Base-by-base conservation (phyloP, 202 grass and related monocot genomes). In the Hordeum pubiflorum region DNA sequence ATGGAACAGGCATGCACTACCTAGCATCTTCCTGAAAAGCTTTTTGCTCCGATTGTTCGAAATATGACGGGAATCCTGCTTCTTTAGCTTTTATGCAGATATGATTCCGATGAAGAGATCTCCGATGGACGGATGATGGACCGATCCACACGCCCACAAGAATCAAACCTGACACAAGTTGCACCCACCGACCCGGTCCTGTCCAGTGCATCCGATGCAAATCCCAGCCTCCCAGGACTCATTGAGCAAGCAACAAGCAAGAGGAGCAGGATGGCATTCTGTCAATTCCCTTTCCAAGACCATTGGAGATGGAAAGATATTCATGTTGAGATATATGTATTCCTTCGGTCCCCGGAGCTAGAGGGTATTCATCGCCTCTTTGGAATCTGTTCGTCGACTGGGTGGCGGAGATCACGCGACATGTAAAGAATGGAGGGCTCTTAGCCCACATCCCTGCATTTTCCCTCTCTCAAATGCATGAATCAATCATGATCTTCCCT, bases 11-110 rank as follows among this genome's bases (percentile, higher is more conserved):
- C 20, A 39, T n/a, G 55, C 56, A 72, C 52, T 74, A 32, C 44
- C 13, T 48, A 48, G 79, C 79, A 86, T 86, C 87, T 79, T 34
- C 40, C 26, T 26, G 55, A 75, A 83, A 86, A 75, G 54, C 68
- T 2, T 32, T 31, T 86, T 83, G 40, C 79, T 39, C 20, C 4
- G 59, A 82, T 70, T 80, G 74, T 57, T 79, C 10, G 44, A 86
- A 86, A 89, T 89, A 89, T 89, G 75, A 79, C 1, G 26, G 68
- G 87, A 86, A 86, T 83, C 74, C 68, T 86, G 83, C 79, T 79
- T 86, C 83, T 86, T 86, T 86, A 18, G 61, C 33, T 75, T 86
- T 83, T 86, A 78, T 1, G 43, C 54, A 75, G 87, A 89, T 89
- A 83, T 89, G 83, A 86, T 86, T 89, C 87, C 14, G 0, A 26